Evolutionary conservation across 441 rosid genomes (phyloP), one percentile per base, ranked within the genome.

Genomic region (Melastoma candidum): DNA sequence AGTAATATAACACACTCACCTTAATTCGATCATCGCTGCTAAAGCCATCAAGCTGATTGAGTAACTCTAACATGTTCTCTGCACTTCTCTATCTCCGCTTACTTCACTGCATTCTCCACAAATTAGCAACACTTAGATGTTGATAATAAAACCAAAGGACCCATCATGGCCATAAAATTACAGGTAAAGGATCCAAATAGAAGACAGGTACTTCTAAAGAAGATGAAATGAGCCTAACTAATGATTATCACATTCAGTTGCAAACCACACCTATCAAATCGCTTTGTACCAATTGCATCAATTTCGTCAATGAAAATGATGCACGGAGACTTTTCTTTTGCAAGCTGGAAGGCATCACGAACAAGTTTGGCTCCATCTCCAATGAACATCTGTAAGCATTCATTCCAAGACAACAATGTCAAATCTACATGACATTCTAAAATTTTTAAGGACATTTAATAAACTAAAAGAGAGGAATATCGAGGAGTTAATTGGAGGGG

Each of bases 311-410:
- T 88, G 64, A 92, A 92, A 63, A 88, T 92, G 69, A 92, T 92
- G 77, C 98, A 92, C 1, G 98, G 97, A 50, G 98, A 90, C 69
- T 88, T 92, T 71, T 92, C 98, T 69, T 92, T 92, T 36, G 98
- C 98, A 46, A 92, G 95, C 61, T 84, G 98, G 73, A 92, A 92
- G 11, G 98, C 95, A 85, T 90, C 98, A n/a, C 96, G 94, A 22
- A 90, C 98, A 72, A 90, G 94, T 67, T 90, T 90, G 46, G 98
- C 97, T 67, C 98, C 98, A 51, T 88, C 98, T 60, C 97, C 98
- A 50, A 92, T 88, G 68, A 92, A 92, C 98, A 92, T 92, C 98
- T 90, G 68, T 60, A 78, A 25, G 53, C 27, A 74, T 12, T 47
- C n/a, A 54, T 52, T 26, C 55, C 45, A 49, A 26, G 49, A 53